Evolutionary conservation across 805 yeast genomes (phyloP).

Genomic region (Ogataea kodamae): DNA sequence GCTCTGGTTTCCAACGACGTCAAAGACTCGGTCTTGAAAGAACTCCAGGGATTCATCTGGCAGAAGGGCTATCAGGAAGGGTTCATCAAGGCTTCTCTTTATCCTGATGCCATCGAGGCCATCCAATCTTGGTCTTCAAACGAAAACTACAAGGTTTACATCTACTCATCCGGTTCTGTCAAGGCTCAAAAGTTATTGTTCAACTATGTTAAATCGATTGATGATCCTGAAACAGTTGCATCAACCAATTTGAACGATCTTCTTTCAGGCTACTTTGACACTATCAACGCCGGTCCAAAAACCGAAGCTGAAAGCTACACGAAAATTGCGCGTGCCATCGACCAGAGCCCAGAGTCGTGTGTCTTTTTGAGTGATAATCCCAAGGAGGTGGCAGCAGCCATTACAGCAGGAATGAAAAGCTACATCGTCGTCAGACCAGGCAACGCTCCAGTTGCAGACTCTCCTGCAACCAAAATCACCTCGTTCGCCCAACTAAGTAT

Average conservation of each 20-base stretch:
- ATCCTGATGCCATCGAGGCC: slow-evolving; percentile 61
- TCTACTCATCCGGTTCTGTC: slow-evolving; percentile 88
- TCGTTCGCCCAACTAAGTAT: slow-evolving; percentile 7
- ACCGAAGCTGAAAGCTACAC: slow-evolving; percentile 53
- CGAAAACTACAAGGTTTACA: slow-evolving; percentile 42
- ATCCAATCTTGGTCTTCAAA: slow-evolving; percentile 41
- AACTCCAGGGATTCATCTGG: slow-evolving; percentile 85
- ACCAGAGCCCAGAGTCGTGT: slow-evolving; percentile 19
- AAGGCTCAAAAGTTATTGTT: slow-evolving; percentile 82
- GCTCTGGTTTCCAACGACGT: slow-evolving; percentile 61
- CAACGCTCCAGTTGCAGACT: slow-evolving; percentile 46
- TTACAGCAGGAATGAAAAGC: slow-evolving; percentile 56
- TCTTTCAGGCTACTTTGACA: slow-evolving; percentile 75
- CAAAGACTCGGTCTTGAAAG: slow-evolving; percentile 73
- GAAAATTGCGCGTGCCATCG: slow-evolving; percentile 41
- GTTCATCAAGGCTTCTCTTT: slow-evolving; percentile 72
- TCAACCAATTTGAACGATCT: slow-evolving; percentile 48
- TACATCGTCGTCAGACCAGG: slow-evolving; percentile 71
- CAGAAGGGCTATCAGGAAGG: slow-evolving; percentile 74
- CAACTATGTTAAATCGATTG: slow-evolving; percentile 46
- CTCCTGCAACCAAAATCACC: slow-evolving; percentile 2
- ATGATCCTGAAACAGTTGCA: slow-evolving; percentile 24
- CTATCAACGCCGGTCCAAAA: slow-evolving; percentile 78
- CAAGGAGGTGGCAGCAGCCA: slow-evolving; percentile 73
- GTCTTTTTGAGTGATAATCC: slow-evolving; percentile 80